A percentile compares a stretch with the other conserved stretches of the same genome.
Evolutionary conservation across 176 grass and related monocot genomes (phyloP).

Genomic region (Aegilops sharonensis): DNA sequence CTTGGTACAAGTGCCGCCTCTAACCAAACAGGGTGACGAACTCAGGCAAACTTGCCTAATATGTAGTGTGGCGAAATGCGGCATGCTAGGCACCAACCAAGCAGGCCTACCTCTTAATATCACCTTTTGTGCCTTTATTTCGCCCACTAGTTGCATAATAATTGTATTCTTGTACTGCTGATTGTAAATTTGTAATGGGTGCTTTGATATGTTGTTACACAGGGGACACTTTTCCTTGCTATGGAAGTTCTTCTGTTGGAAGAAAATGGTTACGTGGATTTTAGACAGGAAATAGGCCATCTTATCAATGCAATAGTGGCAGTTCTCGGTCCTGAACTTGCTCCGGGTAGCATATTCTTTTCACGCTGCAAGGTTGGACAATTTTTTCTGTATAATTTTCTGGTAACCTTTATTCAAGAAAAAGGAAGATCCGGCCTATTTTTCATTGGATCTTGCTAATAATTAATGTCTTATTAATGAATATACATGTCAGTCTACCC

Average conservation of each 20-base stretch:
- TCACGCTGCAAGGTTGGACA: slow-evolving; percentile 91
- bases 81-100: slow-evolving; percentile 1
- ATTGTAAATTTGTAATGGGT: slow-evolving; percentile 33
- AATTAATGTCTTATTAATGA: slow-evolving; percentile 1
- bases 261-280: slow-evolving; percentile 86
- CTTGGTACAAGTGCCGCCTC: neutral
- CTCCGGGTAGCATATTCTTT: slow-evolving; percentile 91
- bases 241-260: slow-evolving; percentile 97
- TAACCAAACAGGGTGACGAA: neutral
- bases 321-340: slow-evolving; percentile 96
- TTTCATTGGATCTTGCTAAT: slow-evolving; percentile 21
- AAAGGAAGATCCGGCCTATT: neutral
- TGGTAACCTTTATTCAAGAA: neutral
- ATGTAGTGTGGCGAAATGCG: neutral
- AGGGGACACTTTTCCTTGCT: slow-evolving; percentile 93
- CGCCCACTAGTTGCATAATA: neutral
- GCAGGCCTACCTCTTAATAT: neutral
- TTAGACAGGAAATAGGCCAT: slow-evolving; percentile 87
- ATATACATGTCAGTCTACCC: neutral
- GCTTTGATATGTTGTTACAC: slow-evolving; percentile 44
- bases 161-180: slow-evolving; percentile 4
- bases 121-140: slow-evolving; percentile 24
- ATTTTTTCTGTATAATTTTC: neutral
- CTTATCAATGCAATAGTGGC: slow-evolving; percentile 97
- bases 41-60: neutral